Evolutionary conservation across 495 filamentous ascomycete genomes (phyloP).

Genomic region (Wilcoxina mikolae): DNA sequence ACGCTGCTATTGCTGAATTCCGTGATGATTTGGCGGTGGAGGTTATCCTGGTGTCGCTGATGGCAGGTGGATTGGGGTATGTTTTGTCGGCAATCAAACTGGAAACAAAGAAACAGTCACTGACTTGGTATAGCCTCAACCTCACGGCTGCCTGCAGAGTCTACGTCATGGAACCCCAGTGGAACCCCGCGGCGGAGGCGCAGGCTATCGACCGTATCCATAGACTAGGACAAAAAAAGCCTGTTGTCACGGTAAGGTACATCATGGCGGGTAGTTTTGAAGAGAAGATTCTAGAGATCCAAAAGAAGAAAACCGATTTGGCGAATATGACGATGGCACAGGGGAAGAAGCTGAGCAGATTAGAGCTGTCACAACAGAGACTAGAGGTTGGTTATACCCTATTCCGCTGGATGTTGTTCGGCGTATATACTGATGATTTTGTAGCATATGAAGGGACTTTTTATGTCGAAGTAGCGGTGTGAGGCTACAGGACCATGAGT

Average conservation of each 20-base stretch:
- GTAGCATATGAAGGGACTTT: not conserved
- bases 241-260: constrained; percentile 66
- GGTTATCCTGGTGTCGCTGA: constrained; percentile 81
- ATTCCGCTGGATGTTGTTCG: not conserved
- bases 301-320: constrained; percentile 77
- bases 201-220: constrained; percentile 93
- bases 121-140: constrained; percentile 42
- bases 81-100: not conserved
- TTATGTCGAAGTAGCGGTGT: too few species aligned
- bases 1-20: constrained; percentile 58
- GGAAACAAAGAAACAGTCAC: constrained; percentile 5
- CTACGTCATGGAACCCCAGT: constrained; percentile 96
- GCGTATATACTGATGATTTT: not conserved
- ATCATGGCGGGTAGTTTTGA: constrained; percentile 86
- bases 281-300: constrained; percentile 78
- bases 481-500: too few species aligned
- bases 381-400: not conserved
- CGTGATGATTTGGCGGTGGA: constrained; percentile 53
- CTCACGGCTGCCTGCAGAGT: constrained; percentile 71
- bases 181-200: constrained; percentile 85
- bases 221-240: constrained; percentile 73
- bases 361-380: not conserved
- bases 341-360: not conserved
- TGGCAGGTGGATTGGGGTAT: constrained; percentile 68
- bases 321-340: constrained; percentile 43